A percentile compares a stretch with the other conserved stretches of the same genome.
These are phyloP conservation scores for Lentithecium fluviatile DNA, from an alignment of 495 filamentous ascomycete genomes.

Conservation along the genomic window DNA sequence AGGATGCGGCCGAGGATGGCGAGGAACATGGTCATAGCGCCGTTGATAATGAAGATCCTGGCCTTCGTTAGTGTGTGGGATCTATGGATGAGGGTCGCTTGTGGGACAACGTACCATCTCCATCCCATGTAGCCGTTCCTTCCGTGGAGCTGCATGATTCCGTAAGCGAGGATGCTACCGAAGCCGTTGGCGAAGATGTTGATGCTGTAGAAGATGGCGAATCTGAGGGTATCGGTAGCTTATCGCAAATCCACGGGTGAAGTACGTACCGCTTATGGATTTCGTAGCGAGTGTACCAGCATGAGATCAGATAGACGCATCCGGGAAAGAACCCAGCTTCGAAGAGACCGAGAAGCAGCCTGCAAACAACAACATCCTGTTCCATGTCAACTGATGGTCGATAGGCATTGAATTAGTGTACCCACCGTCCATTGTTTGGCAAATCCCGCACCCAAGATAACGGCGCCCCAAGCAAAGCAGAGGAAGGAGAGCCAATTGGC, in stretches of 20 bases:
- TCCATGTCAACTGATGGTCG: no score
- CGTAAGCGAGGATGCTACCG: slow-evolving; percentile 14
- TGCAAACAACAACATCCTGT: background rate
- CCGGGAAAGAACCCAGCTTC: slow-evolving; percentile 18
- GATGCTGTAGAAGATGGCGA: slow-evolving; percentile 5
- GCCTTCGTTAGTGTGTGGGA: no score
- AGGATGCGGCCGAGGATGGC: slow-evolving; percentile 51
- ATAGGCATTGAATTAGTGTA: background rate
- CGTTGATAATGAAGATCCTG: slow-evolving; percentile 28
- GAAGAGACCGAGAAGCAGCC: slow-evolving; percentile 12
- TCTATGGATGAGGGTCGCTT: no score
- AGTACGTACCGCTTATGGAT: slow-evolving; percentile 27
- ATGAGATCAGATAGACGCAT: slow-evolving; percentile 15
- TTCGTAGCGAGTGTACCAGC: slow-evolving; percentile 21
- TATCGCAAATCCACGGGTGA: no score
- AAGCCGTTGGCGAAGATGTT: slow-evolving; percentile 11
- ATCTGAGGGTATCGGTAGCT: no score
- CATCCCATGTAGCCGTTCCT: background rate
- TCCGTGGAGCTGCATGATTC: slow-evolving; percentile 12
- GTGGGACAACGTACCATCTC: no score
- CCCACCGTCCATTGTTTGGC: background rate
- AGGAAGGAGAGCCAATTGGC: slow-evolving; percentile 9
- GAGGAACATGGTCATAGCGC: slow-evolving; percentile 1
- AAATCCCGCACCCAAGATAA: slow-evolving; percentile 8
- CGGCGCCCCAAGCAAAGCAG: slow-evolving; percentile 3